These are phyloP conservation scores for Teratosphaeria zuluensis DNA, from an alignment of 2,329 filamentous ascomycete species.

Conservation along the genomic window DNA sequence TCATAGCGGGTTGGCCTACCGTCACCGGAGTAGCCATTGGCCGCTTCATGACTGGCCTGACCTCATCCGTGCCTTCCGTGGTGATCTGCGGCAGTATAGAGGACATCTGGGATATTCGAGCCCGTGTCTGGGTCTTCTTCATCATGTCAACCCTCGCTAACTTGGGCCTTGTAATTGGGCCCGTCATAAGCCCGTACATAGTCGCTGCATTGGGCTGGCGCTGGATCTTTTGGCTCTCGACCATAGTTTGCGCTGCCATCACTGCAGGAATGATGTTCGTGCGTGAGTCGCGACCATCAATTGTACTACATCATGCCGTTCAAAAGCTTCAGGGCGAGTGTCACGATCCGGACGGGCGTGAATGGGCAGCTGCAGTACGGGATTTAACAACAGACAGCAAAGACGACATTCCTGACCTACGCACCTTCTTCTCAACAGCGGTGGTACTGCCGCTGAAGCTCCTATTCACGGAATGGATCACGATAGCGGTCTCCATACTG, in stretches of 20 bases:
- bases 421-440: not conserved
- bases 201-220: not conserved
- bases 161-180: not conserved
- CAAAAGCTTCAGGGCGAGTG: conserved; percentile 17
- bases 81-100: conserved; percentile 41
- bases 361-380: too few species aligned
- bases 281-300: conserved; percentile 35
- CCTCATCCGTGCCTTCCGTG: conserved; percentile 40
- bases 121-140: conserved; percentile 33
- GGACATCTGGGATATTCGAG: conserved; percentile 38
- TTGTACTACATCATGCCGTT: conserved; percentile 27
- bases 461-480: conserved; percentile 7
- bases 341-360: conserved; percentile 19
- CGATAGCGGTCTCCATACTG: conserved; percentile 25
- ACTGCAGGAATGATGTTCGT: conserved; percentile 28
- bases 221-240: not conserved
- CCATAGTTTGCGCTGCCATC: conserved; percentile 10
- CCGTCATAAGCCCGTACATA: not conserved
- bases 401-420: not conserved
- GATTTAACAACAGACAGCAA: not conserved
- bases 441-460: not conserved
- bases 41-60: conserved; percentile 34
- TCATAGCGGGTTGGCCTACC: not conserved
- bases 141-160: conserved; percentile 3
- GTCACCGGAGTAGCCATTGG: conserved; percentile 17